Evolutionary conservation across 257 asterid genomes (phyloP).

Genomic region (Echites panduratus): DNA sequence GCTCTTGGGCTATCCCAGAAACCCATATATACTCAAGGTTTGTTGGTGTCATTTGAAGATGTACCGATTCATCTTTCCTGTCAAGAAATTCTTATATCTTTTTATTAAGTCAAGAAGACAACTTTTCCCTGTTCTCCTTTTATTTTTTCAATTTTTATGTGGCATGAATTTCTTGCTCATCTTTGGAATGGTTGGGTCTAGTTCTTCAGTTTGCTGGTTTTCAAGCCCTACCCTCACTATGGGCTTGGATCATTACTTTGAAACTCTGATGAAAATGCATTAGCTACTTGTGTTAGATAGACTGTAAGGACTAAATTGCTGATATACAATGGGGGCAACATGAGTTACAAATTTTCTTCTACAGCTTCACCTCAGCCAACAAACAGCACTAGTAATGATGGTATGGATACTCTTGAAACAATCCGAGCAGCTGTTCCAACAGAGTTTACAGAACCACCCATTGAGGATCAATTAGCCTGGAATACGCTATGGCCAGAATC

Average conservation of each 20-base stretch:
- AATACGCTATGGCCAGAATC: constrained; percentile 95
- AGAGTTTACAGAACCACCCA: constrained; percentile 84
- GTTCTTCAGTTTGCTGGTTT: neutral
- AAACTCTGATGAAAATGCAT: neutral
- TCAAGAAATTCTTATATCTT: neutral
- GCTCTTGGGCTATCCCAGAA: constrained; percentile 96
- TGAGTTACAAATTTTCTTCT: constrained; percentile 9
- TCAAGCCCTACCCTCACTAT: neutral
- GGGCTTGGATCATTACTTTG: neutral
- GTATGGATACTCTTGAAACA: constrained; percentile 73
- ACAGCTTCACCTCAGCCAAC: constrained; percentile 50
- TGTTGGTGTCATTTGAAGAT: constrained; percentile 8
- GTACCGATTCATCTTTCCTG: neutral
- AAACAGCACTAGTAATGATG: constrained; percentile 47
- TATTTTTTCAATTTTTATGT: neutral
- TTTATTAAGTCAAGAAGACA: neutral
- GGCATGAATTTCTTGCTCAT: neutral
- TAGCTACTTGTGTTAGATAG: neutral
- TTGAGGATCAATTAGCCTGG: constrained; percentile 90
- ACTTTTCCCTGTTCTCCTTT: neutral
- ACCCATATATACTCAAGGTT: constrained; percentile 87
- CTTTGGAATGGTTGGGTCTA: neutral
- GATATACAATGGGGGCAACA: neutral
- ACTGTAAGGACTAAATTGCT: neutral
- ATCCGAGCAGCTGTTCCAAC: constrained; percentile 95